Base-by-base conservation (phyloP, 176 grass and related monocot genomes). In the Thinopyrum elongatum region DNA sequence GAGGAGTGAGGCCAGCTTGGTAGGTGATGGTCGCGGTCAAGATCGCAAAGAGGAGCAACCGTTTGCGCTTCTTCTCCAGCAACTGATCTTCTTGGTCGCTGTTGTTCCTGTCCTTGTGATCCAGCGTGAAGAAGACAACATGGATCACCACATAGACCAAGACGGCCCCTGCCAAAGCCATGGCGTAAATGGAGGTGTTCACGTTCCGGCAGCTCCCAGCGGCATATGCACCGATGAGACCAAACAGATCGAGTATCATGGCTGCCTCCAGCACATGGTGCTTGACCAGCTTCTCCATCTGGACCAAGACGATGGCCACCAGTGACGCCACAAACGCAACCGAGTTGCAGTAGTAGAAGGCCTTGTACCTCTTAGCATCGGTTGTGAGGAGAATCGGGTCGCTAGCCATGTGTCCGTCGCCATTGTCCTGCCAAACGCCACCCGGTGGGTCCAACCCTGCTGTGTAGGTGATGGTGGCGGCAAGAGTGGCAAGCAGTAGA, bases 271-370 rank as follows among this genome's bases (percentile, higher is more conserved):
- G 68, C 10, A 7, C 10, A 1, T 3, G 35, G 68, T 11, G 21
- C 68, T 23, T 23, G 6, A 71, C 5, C 68, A 72, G 35, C 14
- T 1, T 1, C 4, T 13, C 6, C 5, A 14, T 7, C 22, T 72
- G 69, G 22, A 72, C 35, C 22, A 91, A 59, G 15, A 88, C 38
- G 27, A 93, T 86, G 49, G 82, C 83, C 4, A 88, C 75, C 3
- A 93, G 23, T 3, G 91, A 93, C 4, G 85, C 19, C 65, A 90
- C 83, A 3, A 93, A 93, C 1, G 88, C 85, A 1, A 71, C 62
- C 0, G 88, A 86, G 63, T 91, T 93, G 78, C 88, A 77, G 39
- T 90, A 90, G 73, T 74, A 93, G 78, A 93, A 93, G 14, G 57
- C 80, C 13, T 7, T 84, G 64, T 91, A 93, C 16, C 85, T 57